Base-by-base conservation (phyloP, 177 flowering plant species). In the Viscum album region DNA sequence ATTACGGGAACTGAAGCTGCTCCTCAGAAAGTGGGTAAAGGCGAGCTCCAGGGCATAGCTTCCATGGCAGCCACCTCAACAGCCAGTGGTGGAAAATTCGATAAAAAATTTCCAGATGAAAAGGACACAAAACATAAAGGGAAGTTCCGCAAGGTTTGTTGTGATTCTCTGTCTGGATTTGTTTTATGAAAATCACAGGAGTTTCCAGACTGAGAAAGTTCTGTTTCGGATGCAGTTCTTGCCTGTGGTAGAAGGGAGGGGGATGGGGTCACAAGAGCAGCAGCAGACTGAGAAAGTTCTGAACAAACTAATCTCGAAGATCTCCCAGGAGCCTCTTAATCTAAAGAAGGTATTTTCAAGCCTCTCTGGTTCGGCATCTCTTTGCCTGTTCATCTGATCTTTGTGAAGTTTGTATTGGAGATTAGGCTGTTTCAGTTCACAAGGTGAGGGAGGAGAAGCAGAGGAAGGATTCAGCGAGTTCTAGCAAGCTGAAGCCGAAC, bases 41-140 rank as follows among this genome's bases (percentile, higher is more conserved):
- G 76, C 47, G 97, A 89, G 72, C 77, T 95, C 13, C 86, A 83
- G 35, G 80, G 80, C 78, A 85, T 90, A 16, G 97, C 97, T 69
- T 92, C 97, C 54, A 77, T 87, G 75, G 99, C 92, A 29, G 89
- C 90, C 63, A 84, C 83, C 43, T 72, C 97, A 34, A 95, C 99
- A 29, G 97, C 97, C 13, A 95, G 97, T 77, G 96, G 93, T 52
- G 97, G 99, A 16, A 95, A 92, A 76, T 95, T 95, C 73, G 99
- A 95, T 78, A 89, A 86, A 82, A 92, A 95, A 77, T 79, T 92
- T 66, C 81, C 84, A 0, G 99, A 96, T 68, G 99, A 95, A 70
- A 92, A 95, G 76, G 84, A 90, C 43, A 79, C 80, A 61, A 88
- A 88, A 72, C 88, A 83, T 75, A 74, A 87, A 31, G 96, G 94